phyloP scores from a whole-genome alignment of 2,329 filamentous ascomycete species.

The Diaporthe ampelina region DNA sequence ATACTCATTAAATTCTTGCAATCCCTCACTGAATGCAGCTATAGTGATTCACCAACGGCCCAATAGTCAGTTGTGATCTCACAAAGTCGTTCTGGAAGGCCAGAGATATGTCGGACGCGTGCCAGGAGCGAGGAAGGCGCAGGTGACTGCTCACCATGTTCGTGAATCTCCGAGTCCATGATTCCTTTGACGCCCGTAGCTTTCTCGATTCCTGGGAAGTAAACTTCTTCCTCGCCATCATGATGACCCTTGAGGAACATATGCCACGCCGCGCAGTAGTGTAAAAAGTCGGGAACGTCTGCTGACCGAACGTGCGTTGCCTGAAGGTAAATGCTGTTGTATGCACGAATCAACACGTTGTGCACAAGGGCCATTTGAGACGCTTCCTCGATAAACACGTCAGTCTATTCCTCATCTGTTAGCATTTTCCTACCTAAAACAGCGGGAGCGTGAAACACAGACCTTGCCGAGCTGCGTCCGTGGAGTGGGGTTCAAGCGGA shows the following conservation, averaged over 20 bases:
- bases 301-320: constrained; percentile 63
- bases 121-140: no score
- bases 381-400: not conserved
- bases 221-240: constrained; percentile 69
- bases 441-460: no score
- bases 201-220: constrained; percentile 69
- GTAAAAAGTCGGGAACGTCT: constrained; percentile 70
- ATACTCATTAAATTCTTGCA: constrained; percentile 10
- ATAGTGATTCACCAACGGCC: no score
- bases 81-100: no score
- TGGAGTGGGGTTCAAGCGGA: not conserved
- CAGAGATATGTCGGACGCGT: no score
- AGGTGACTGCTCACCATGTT: constrained; percentile 8
- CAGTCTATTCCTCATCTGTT: not conserved
- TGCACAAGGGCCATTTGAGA: constrained; percentile 71
- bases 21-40: constrained; percentile 9
- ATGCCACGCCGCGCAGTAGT: constrained; percentile 70
- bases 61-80: not conserved
- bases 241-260: constrained; percentile 72
- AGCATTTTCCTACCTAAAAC: not conserved
- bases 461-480: not conserved
- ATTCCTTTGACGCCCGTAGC: not conserved
- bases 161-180: constrained; percentile 1
- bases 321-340: constrained; percentile 74
- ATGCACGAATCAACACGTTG: constrained; percentile 73